Base-by-base conservation (phyloP, 192 early-diverging fungal genomes). In the Backusella psychrophila region DNA sequence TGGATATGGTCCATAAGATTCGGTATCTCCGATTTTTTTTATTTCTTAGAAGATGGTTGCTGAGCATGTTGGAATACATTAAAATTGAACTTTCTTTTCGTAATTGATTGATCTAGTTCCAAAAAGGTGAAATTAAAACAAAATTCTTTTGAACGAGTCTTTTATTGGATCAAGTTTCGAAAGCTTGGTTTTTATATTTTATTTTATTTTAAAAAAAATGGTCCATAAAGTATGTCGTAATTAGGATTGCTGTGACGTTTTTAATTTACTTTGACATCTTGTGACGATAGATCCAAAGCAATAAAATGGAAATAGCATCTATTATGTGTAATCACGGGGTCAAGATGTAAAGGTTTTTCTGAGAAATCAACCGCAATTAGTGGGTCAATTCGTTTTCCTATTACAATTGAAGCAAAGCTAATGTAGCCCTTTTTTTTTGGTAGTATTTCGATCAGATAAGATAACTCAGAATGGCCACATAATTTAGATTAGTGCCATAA, bases 301-400 rank as follows among this genome's bases (percentile, higher is more conserved):
- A 41, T 8, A 72, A 19, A 6, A 80, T 80, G 15, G 21, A 21
- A 19, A 80, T 3, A 21, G 2, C 6, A 68, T 69, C 76, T 14
- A 66, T 21, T 9, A 66, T 68, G 76, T 23, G 36, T 66, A 6
- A 77, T 23, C 71, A 76, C 66, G 35, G 71, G 75, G 56, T 66
- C 71, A 12, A 76, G 31, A 39, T 80, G 76, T 12, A 29, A 5
- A 41, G 74, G 78, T 3, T 68, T 53, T 68, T 53, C 38, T 76
- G 70, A 31, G 34, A 72, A 33, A 17, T 53, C 23, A 65, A 72
- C 41, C 74, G 72, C 76, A 6, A 80, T 26, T 26, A 72, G 31
- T 12, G 70, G 78, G 9, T 69, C 78, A 42, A 75, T 26, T n/a
- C 56, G n/a, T 23, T 67, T 73, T 39, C 78, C 78, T 34, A 72